Percentiles rank a stretch among this genome's conserved stretches.
phyloP scores from a whole-genome alignment of 2,329 filamentous ascomycete genomes.

The Neoscytalidium dimidiatum region DNA sequence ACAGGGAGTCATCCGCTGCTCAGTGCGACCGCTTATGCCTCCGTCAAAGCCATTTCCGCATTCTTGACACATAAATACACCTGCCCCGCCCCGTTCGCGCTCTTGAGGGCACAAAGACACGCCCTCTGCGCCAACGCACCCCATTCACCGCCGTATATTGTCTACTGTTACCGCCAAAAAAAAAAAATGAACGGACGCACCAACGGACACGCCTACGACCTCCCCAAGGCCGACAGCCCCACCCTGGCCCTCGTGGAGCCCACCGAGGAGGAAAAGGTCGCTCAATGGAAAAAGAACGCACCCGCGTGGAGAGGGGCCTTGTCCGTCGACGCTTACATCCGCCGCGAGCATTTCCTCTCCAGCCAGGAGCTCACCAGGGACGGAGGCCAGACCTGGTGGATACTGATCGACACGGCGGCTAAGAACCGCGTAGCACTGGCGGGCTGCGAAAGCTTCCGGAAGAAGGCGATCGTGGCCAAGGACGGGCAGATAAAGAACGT shows the following conservation, averaged over 20 bases:
- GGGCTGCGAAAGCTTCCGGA: slow-evolving; percentile 60
- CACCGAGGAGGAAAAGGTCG: slow-evolving; percentile 55
- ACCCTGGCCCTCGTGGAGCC: slow-evolving; percentile 57
- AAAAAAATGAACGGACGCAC: slow-evolving; percentile 9
- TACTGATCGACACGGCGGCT: slow-evolving; percentile 53
- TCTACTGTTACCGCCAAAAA: neutral
- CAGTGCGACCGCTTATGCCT: neutral
- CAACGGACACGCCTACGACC: slow-evolving; percentile 24
- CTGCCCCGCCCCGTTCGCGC: neutral
- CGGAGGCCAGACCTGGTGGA: slow-evolving; percentile 61
- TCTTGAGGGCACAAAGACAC: neutral
- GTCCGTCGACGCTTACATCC: slow-evolving; percentile 56
- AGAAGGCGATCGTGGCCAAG: slow-evolving; percentile 47
- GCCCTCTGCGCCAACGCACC: neutral
- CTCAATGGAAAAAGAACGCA: slow-evolving; percentile 57
- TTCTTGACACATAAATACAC: slow-evolving; percentile 15
- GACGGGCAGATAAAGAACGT: slow-evolving; percentile 62
- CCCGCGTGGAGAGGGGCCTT: slow-evolving; percentile 60
- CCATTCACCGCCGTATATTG: neutral
- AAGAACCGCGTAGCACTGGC: slow-evolving; percentile 50
- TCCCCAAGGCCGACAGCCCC: slow-evolving; percentile 53
- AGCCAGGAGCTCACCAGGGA: slow-evolving; percentile 55
- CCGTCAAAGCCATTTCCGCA: slow-evolving; percentile 12
- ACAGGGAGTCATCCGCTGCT: slow-evolving; percentile 10
- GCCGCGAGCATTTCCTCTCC: slow-evolving; percentile 56